Evolutionary conservation across 2,329 filamentous ascomycete genomes (phyloP), one percentile per base, ranked within the genome.

Genomic region (Colletotrichum agaves): DNA sequence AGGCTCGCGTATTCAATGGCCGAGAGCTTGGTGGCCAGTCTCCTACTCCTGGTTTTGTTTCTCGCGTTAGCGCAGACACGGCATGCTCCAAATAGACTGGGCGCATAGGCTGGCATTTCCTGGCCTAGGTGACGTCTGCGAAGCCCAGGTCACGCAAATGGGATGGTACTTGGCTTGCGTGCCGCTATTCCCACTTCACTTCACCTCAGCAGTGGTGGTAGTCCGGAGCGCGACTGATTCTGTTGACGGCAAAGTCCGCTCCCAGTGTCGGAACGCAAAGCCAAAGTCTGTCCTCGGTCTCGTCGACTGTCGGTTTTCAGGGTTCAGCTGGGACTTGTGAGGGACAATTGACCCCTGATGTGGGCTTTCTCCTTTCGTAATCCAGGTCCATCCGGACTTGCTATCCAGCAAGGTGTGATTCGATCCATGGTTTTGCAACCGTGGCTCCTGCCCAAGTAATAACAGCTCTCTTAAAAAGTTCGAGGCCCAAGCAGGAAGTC

Each of bases 391-490:
- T 35, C 58, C 21, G 46, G 58, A 10, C 41, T 27, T 31, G 15
- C 37, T 15, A 35, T 49, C 35, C 46, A 46, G 46, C n/a, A 10
- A 43, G 37, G 23, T 8, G 46, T 23, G 41, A 21, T 41, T 35
- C 31, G 44, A 63, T 27, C 6, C 27, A 27, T 19, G 33, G 57
- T 5, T n/a, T n/a, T n/a, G n/a, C n/a, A 41, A 52, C 53, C 31
- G 55, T n/a, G n/a, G n/a, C n/a, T n/a, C n/a, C n/a, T n/a, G n/a
- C n/a, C n/a, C n/a, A 17, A 37, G 60, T 23, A 59, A 67, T 64
- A 67, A 21, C 64, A 39, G 15, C 12, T 46, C 33, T 67, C n/a
- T 53, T 63, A 58, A 67, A 67, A 52, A 11, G 12, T 52, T 37
- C 10, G 61, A 50, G 64, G 46, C 46, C 64, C 46, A 7, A 53